phyloP scores from a whole-genome alignment of 805 yeast genomes.

The Saccharomycopsis schoenii region DNA sequence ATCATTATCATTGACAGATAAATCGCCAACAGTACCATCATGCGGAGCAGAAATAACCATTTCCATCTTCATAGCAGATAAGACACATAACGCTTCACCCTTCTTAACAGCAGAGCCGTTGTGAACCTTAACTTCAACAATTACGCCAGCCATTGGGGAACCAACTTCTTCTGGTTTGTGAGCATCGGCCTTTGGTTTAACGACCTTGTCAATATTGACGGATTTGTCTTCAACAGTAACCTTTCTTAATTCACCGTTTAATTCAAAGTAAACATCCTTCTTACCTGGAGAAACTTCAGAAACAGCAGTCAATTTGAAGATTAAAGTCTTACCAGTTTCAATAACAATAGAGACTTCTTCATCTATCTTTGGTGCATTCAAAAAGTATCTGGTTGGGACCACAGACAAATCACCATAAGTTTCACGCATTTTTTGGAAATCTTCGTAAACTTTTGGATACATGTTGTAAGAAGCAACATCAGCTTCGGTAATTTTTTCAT shows the following conservation, averaged over 20 bases:
- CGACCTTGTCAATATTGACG: conserved; percentile 72
- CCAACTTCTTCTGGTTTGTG: conserved; percentile 88
- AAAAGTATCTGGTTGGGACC: conserved; percentile 84
- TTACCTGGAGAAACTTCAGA: conserved; percentile 83
- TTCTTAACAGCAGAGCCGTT: conserved; percentile 83
- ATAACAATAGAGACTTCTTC: conserved; percentile 85
- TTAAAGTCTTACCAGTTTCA: conserved; percentile 90
- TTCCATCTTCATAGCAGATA: conserved; percentile 99
- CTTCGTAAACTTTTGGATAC: conserved; percentile 97
- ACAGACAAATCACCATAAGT: conserved; percentile 89
- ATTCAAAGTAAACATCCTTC: conserved; percentile 94
- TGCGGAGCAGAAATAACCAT: conserved; percentile 94
- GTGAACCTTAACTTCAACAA: conserved; percentile 87
- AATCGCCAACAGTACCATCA: conserved; percentile 71
- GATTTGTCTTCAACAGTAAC: conserved; percentile 84
- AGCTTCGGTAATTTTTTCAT: conserved; percentile 69
- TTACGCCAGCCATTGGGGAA: conserved; percentile 99
- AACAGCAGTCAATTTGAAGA: conserved; percentile 83
- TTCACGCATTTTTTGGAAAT: conserved; percentile 61
- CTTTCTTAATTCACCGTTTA: conserved; percentile 97
- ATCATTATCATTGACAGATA: conserved; percentile 80
- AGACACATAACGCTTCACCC: conserved; percentile 90
- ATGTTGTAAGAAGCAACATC: conserved; percentile 94
- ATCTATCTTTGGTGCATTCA: conserved; percentile 77
- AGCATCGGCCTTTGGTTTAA: conserved; percentile 85